A percentile compares a stretch with the other conserved stretches of the same genome.
Evolutionary conservation across 2,329 filamentous ascomycete species (phyloP).

Genomic region (Pseudocercospora pini-densiflorae): DNA sequence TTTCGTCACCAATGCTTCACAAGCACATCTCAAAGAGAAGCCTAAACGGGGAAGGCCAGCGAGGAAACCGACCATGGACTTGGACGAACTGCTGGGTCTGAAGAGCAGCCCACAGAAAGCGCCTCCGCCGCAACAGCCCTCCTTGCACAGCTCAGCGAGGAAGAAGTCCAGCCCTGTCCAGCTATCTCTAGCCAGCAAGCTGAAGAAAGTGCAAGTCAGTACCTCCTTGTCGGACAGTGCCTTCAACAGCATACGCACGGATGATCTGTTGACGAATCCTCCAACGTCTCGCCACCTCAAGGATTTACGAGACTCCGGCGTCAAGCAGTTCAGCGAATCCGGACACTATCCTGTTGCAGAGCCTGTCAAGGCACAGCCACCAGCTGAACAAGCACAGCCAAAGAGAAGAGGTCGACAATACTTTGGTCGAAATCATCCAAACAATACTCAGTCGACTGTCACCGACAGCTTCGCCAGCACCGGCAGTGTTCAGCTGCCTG

Average conservation of each 20-base stretch:
- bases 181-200: conserved; percentile 16
- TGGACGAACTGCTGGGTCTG: conserved; percentile 34
- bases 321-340: background rate
- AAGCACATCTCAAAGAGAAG: conserved; percentile 25
- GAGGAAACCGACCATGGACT: conserved; percentile 31
- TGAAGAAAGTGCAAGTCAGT: conserved; percentile 28
- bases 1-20: conserved; percentile 36
- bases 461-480: conserved; percentile 25
- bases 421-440: conserved; percentile 5
- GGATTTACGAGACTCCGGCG: background rate
- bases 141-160: background rate
- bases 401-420: conserved; percentile 18
- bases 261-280: conserved; percentile 1
- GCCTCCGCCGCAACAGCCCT: background rate
- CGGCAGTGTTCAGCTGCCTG: background rate
- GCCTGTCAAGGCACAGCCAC: background rate
- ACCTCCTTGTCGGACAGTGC: conserved; percentile 3
- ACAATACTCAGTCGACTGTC: conserved; percentile 11
- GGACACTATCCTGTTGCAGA: background rate
- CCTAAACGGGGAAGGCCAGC: conserved; percentile 21
- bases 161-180: conserved; percentile 18
- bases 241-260: conserved; percentile 4
- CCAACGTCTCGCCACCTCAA: background rate
- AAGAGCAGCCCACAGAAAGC: conserved; percentile 33
- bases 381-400: conserved; percentile 5